Percentiles rank a stretch among this genome's conserved stretches.
phyloP scores from a whole-genome alignment of 2,329 filamentous ascomycete species.

The Arthroderma uncinatum region DNA sequence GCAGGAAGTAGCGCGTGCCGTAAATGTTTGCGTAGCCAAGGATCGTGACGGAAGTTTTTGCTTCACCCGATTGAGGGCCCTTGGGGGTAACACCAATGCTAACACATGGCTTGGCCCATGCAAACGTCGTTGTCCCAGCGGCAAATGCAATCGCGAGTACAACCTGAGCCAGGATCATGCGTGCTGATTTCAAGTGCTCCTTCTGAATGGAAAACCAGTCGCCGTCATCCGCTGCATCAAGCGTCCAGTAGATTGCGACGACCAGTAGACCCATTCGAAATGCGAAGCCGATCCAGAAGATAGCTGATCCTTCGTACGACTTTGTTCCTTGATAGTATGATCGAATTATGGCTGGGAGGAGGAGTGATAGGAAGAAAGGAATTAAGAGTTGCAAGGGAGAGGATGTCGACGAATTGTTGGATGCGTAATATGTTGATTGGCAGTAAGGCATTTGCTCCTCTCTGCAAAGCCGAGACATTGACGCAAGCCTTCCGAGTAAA shows the following conservation, averaged over 20 bases:
- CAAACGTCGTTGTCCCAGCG: constrained; percentile 73
- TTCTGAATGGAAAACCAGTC: constrained; percentile 61
- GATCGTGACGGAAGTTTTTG: constrained; percentile 53
- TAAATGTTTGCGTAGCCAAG: constrained; percentile 90
- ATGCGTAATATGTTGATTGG: constrained; percentile 89
- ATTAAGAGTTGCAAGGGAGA: constrained; percentile 79
- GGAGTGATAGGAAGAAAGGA: constrained; percentile 60
- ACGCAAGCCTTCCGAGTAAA: constrained; percentile 64
- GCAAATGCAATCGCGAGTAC: constrained; percentile 69
- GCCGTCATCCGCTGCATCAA: constrained; percentile 75
- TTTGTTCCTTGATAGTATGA: constrained; percentile 70
- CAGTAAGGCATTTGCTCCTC: constrained; percentile 99
- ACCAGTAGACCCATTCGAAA: constrained; percentile 67
- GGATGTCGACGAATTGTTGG: constrained; percentile 80
- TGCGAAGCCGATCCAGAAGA: constrained; percentile 69
- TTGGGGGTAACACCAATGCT: constrained; percentile 52
- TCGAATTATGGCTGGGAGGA: constrained; percentile 68
- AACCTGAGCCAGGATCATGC: constrained; percentile 67
- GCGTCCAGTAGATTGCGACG: constrained; percentile 70
- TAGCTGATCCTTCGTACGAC: constrained; percentile 78
- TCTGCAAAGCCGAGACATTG: constrained; percentile 81
- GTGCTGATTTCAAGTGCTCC: constrained; percentile 57
- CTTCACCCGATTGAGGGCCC: constrained; percentile 32
- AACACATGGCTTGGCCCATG: constrained; percentile 76
- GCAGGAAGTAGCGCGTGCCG: constrained; percentile 76